Base-by-base conservation (phyloP, 2,329 filamentous ascomycete genomes). In the Diaporthe nobilis region DNA sequence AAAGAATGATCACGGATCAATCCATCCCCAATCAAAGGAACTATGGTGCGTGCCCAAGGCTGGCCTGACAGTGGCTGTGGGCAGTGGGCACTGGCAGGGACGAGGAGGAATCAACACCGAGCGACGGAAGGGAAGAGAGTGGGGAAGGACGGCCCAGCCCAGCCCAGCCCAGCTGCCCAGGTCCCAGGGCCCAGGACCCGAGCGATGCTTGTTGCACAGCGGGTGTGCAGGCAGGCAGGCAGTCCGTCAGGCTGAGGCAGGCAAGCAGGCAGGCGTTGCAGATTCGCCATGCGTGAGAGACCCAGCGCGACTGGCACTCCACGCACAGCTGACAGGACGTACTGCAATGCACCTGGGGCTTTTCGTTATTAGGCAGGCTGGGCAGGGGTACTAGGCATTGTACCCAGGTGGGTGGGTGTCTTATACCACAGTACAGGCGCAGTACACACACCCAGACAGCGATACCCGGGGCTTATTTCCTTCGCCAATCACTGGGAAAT, bases 121-220 rank as follows among this genome's bases (percentile, higher is more conserved):
- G 63, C 28, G n/a, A 31, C 31, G 65, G 49, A 53, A 55, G 49
- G 49, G 34, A 70, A 70, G n/a, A 20, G 34, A 49, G 31, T 53
- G 51, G 65, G 65, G 65, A 53, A 68, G 42, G 34, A 39, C 65
- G 65, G 65, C 65, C 65, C 65, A 70, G 65, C 65, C 65, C 65
- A 68, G 63, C 60, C 60, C 60, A 44, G 60, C 60, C 60, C 60
- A 63, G 60, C 55, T 17, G 49, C 61, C 61, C 61, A 67, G 61
- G 61, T 12, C 65, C 65, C 63, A 61, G 57, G 34, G 17, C 34
- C 57, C 60, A 70, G 65, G 65, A 70, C 65, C 47, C 47, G 65
- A 68, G 31, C 31, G 31, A 68, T 51, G 65, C 65, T 68, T 68
- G 47, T 39, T 68, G 65, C 65, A 53, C 47, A 65, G 60, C 17